These are phyloP conservation scores for Iris macrosiphon DNA, from an alignment of 106 monocot species.

Conservation along the genomic window DNA sequence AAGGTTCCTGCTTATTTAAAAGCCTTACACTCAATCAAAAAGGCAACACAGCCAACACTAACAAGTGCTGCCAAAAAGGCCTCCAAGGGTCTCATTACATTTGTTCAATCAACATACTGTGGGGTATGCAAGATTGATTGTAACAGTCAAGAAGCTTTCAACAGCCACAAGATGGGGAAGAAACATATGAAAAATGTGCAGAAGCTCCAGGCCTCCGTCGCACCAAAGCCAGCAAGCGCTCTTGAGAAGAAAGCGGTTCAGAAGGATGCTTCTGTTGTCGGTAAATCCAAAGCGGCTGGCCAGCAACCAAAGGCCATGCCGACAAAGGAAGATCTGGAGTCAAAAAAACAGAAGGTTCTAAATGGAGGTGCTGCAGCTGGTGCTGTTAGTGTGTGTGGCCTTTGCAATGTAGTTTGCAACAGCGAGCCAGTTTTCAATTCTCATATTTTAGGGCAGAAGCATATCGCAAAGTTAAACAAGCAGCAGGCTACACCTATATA, in stretches of 20 bases:
- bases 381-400: conserved; percentile 32
- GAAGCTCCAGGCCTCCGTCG: conserved; percentile 8
- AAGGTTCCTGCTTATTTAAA: conserved; percentile 1
- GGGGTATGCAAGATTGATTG: conserved; percentile 34
- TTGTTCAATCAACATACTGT: conserved; percentile 22
- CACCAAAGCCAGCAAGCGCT: conserved; percentile 11
- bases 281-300: too few species aligned
- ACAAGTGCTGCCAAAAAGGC: conserved; percentile 5
- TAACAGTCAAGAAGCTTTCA: conserved; percentile 20
- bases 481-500: too few species aligned
- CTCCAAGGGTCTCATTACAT: neutral
- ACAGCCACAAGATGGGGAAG: conserved; percentile 25
- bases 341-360: conserved; percentile 44
- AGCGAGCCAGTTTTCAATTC: conserved; percentile 32
- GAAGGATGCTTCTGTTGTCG: too few species aligned
- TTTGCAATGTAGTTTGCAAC: conserved; percentile 74
- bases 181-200: conserved; percentile 26
- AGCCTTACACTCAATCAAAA: neutral
- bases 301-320: too few species aligned
- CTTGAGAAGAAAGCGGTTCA: neutral
- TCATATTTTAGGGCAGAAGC: conserved; percentile 46
- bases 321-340: conserved; percentile 25
- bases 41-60: too few species aligned
- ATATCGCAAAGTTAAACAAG: conserved; percentile 32
- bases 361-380: conserved; percentile 31